A percentile compares a stretch with the other conserved stretches of the same genome.
Evolutionary conservation across 805 yeast genomes (phyloP).

Genomic region (Monosporozyma unispora): DNA sequence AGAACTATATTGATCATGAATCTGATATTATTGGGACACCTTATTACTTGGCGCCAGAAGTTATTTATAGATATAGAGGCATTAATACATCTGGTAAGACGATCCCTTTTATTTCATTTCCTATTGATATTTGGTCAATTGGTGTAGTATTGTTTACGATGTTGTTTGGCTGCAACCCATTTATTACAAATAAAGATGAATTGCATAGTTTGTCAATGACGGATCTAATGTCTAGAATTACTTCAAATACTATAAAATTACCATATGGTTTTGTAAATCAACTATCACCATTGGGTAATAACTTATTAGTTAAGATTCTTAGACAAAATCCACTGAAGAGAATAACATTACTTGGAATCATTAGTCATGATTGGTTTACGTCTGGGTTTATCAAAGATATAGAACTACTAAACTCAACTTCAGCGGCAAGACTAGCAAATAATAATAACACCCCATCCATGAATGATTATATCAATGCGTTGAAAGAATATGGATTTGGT

Average conservation of each 20-base stretch:
- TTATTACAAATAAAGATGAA: constrained; percentile 63
- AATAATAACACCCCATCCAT: neutral
- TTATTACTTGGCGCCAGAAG: constrained; percentile 95
- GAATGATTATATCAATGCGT: neutral
- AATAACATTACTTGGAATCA: constrained; percentile 67
- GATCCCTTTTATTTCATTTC: constrained; percentile 73
- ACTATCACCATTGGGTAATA: constrained; percentile 21
- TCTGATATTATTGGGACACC: constrained; percentile 61
- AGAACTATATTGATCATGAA: constrained; percentile 64
- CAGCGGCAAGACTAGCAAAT: neutral
- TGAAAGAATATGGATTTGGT: neutral
- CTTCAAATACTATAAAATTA: constrained; percentile 49
- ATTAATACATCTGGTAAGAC: constrained; percentile 53
- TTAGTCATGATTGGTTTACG: constrained; percentile 73
- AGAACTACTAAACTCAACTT: neutral
- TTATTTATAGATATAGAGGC: constrained; percentile 21
- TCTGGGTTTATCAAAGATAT: constrained; percentile 46
- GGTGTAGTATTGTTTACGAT: constrained; percentile 91
- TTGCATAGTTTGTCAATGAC: constrained; percentile 51
- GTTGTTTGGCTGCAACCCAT: constrained; percentile 45
- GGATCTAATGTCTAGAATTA: constrained; percentile 71
- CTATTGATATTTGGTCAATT: constrained; percentile 93
- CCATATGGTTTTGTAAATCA: constrained; percentile 23
- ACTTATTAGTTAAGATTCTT: constrained; percentile 58
- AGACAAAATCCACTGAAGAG: constrained; percentile 67